Percentiles rank a stretch among this genome's conserved stretches.
phyloP scores from a whole-genome alignment of 192 early-diverging fungal species.

The Irineochytrium annulatum region DNA sequence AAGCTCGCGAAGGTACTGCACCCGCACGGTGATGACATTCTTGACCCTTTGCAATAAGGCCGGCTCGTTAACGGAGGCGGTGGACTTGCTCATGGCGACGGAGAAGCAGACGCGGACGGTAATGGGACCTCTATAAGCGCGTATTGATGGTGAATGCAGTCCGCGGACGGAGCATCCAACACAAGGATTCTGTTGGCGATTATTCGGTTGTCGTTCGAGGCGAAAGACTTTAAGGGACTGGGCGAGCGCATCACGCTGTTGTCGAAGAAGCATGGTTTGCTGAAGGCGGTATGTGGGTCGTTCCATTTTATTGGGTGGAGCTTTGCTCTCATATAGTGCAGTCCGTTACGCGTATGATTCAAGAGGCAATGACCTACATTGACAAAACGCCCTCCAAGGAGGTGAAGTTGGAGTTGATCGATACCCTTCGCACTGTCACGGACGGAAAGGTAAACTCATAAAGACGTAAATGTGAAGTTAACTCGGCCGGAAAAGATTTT shows the following conservation, averaged over 20 bases:
- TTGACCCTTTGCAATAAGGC: too few species aligned
- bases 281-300: slow-evolving; percentile 56
- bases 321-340: slow-evolving; percentile 26
- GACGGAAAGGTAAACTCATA: slow-evolving; percentile 84
- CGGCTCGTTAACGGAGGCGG: slow-evolving; percentile 73
- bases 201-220: slow-evolving; percentile 67
- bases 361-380: slow-evolving; percentile 82
- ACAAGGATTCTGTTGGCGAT: slow-evolving; percentile 78
- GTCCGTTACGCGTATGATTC: slow-evolving; percentile 94
- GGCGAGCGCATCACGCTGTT: slow-evolving; percentile 88
- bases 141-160: slow-evolving; percentile 35
- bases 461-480: neutral
- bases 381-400: slow-evolving; percentile 80
- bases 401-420: slow-evolving; percentile 86
- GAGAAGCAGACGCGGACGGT: slow-evolving; percentile 97
- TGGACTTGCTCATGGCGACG: slow-evolving; percentile 79
- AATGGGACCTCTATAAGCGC: neutral
- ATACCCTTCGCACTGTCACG: slow-evolving; percentile 88
- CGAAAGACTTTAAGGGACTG: slow-evolving; percentile 80
- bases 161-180: slow-evolving; percentile 85
- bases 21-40: too few species aligned
- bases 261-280: slow-evolving; percentile 95
- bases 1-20: neutral
- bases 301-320: too few species aligned
- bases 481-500: slow-evolving; percentile 63